Evolutionary conservation across 192 early-diverging fungal genomes (phyloP).

Genomic region (Obelidium mucronatum): DNA sequence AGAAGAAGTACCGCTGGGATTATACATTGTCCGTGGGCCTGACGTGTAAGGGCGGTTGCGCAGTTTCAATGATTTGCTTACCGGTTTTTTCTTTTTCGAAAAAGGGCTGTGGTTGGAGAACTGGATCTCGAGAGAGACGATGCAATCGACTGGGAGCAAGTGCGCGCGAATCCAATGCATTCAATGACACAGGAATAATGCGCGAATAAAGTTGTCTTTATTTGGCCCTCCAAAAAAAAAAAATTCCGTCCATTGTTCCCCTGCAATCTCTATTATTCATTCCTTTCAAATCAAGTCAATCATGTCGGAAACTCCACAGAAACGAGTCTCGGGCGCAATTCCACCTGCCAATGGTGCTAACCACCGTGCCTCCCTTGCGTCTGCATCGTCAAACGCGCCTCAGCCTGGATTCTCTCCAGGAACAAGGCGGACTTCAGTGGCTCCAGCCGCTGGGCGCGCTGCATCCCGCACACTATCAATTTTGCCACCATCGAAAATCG

Average conservation of each 20-base stretch:
- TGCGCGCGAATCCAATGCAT: conserved; percentile 19
- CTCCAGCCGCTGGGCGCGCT: no score
- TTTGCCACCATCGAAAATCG: conserved; percentile 1
- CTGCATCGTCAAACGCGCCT: no score
- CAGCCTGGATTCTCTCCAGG: no score
- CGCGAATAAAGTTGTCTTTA: no score
- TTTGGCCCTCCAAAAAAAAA: no score
- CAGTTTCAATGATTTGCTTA: not conserved
- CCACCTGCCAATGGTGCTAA: no score
- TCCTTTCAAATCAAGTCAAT: not conserved
- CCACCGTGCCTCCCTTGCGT: not conserved
- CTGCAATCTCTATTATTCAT: not conserved
- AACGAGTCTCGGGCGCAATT: no score
- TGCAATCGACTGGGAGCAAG: conserved; percentile 32
- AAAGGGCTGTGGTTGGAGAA: conserved; percentile 21
- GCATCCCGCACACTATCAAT: not conserved
- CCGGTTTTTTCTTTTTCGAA: not conserved
- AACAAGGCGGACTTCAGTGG: no score
- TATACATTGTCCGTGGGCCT: conserved; percentile 24
- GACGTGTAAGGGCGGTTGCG: conserved; percentile 11
- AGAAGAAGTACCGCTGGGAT: conserved; percentile 22
- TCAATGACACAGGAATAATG: not conserved
- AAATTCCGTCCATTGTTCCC: not conserved
- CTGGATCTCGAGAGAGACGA: conserved; percentile 20
- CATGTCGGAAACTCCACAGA: not conserved